Percentiles rank a stretch among this genome's conserved stretches.
Evolutionary conservation across 2,329 filamentous ascomycete species (phyloP).

Genomic region (Cercospora sojina): DNA sequence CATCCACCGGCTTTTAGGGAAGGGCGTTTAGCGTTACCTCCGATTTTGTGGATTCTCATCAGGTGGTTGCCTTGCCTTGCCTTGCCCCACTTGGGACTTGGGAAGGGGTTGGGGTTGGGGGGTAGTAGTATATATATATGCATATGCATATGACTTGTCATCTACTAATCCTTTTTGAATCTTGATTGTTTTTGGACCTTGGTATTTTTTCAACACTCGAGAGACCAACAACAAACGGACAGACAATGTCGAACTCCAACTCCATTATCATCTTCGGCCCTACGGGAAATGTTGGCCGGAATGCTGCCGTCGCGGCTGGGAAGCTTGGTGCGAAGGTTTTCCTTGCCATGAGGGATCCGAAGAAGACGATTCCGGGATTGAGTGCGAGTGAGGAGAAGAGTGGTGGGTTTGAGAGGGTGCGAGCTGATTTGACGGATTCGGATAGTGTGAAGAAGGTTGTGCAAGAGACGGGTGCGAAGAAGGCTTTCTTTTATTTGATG

Average conservation of each 20-base stretch:
- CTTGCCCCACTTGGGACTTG: no score
- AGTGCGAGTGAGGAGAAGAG: conserved; percentile 31
- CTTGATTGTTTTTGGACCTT: no score
- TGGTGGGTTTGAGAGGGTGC: conserved; percentile 40
- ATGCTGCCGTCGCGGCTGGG: conserved; percentile 43
- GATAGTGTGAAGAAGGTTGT: conserved; percentile 45
- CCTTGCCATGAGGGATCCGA: conserved; percentile 51
- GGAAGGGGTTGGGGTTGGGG: no score
- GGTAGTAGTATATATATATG: no score
- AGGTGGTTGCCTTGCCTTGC: no score
- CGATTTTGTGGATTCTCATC: no score
- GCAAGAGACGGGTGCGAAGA: conserved; percentile 44
- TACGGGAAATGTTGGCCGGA: conserved; percentile 49
- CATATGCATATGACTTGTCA: no score
- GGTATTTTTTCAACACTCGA: no score
- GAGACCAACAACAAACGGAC: no score
- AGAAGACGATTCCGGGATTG: conserved; percentile 46
- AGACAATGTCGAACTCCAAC: background rate
- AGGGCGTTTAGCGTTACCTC: no score
- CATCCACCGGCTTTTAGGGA: no score
- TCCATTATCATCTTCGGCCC: conserved; percentile 51
- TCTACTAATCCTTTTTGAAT: no score
- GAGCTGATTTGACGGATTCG: conserved; percentile 49
- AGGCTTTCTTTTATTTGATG: conserved; percentile 51
- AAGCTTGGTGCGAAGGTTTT: conserved; percentile 46